Percentiles rank a stretch among this genome's conserved stretches.
Conservation (phyloP, 2,329 filamentous ascomycete species). For the Colletotrichum acutatum region DNA sequence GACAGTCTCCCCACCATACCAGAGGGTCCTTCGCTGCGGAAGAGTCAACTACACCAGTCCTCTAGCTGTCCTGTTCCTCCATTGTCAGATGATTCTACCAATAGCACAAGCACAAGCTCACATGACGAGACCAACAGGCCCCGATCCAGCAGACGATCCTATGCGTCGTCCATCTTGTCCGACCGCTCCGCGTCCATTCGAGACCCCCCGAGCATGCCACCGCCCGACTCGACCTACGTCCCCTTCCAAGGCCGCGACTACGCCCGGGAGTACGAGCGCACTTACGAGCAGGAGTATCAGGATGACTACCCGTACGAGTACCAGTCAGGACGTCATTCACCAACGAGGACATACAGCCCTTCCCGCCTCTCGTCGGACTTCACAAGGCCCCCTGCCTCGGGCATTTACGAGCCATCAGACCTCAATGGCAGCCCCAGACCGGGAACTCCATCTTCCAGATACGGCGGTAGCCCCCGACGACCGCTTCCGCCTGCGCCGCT, state of each 20-base stretch:
- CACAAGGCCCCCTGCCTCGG: constrained; percentile 76
- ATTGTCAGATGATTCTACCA: constrained; percentile 28
- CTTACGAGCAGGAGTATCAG: constrained; percentile 36
- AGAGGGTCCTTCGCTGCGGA: constrained; percentile 59
- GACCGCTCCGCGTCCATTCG: constrained; percentile 61
- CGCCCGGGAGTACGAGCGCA: constrained; percentile 43
- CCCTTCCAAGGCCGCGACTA: constrained; percentile 62
- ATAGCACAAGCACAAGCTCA: constrained; percentile 49
- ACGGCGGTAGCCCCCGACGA: constrained; percentile 86
- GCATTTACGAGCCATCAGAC: constrained; percentile 85
- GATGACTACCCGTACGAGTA: constrained; percentile 32
- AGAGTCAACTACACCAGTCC: constrained; percentile 50
- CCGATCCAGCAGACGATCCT: constrained; percentile 56
- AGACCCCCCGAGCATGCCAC: constrained; percentile 70
- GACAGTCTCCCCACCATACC: constrained; percentile 62
- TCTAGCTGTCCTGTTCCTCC: constrained; percentile 40
- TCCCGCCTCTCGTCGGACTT: constrained; percentile 69
- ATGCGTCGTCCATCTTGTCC: constrained; percentile 65
- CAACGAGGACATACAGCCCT: constrained; percentile 69
- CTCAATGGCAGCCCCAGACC: constrained; percentile 91
- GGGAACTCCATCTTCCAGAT: constrained; percentile 88
- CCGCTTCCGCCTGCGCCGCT: constrained; percentile 90
- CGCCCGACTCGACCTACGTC: constrained; percentile 72
- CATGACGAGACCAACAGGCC: constrained; percentile 54
- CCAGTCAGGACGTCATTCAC: constrained; percentile 50